Base-by-base conservation (phyloP, 305 asterid species). In the Striga hermonthica region DNA sequence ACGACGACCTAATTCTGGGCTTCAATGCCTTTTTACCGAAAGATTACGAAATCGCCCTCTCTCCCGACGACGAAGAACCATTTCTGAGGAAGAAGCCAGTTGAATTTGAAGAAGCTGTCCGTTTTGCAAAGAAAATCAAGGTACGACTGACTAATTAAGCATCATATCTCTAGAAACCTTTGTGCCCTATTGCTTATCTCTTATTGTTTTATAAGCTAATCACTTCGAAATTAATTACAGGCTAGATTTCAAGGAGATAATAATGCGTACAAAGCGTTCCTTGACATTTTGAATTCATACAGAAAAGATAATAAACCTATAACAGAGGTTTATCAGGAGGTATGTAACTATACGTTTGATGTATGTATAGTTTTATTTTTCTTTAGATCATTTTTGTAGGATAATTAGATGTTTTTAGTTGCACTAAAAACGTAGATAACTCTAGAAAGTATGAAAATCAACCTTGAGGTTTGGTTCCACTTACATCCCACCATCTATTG, bases 21-120 rank as follows among this genome's bases (percentile, higher is more conserved):
- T 95, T 95, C 86, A 95, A 91, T 84, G 73, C 94, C 76, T 95
- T 95, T 82, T 77, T 95, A 78, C 98, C 99, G 1, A 87, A 79
- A 82, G 99, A 97, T 67, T 84, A 76, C 79, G 91, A 87, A 73
- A 95, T 95, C 76, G 84, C 85, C 56, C 91, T 91, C 76, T 82
- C 88, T 4, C 79, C 70, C 14, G 94, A 83, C 14, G 94, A 83
- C 72, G 89, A 83, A 43, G 95, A 86, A 74, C 81, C 78, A 52
- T 71, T 76, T 70, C 81, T 68, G 40, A 81, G 73, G 69, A 94
- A 89, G 85, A 87, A 83, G 71, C 97, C 95, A 3, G 95, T 89
- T 68, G 83, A 81, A 38, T 89, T 83, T 74, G 90, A 89, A 9
- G 99, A 95, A 74, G 99, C 99, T 69, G 76, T 89, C 83, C 70